Evolutionary conservation across 441 rosid genomes (phyloP).

Genomic region (Eutrema salsugineum): DNA sequence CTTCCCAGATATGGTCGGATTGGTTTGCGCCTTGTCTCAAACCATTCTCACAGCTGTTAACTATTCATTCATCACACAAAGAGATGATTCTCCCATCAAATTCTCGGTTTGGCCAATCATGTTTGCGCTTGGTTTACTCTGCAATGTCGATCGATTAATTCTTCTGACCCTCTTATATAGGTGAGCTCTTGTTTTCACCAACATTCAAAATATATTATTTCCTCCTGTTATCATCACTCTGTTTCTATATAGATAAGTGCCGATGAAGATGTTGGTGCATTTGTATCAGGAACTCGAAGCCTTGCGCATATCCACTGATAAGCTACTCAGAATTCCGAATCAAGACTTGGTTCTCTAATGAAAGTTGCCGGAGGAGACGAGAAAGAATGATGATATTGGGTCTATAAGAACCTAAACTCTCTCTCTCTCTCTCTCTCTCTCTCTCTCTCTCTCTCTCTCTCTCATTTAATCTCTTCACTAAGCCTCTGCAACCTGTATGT

Average conservation of each 20-base stretch:
- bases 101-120: constrained; percentile 23
- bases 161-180: too few species aligned
- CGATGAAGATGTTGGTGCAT: too few species aligned
- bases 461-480: neutral
- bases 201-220: too few species aligned
- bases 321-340: too few species aligned
- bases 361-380: too few species aligned
- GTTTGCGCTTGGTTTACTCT: constrained; percentile 22
- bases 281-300: too few species aligned
- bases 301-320: too few species aligned
- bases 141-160: too few species aligned
- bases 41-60: constrained; percentile 10
- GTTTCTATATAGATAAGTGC: too few species aligned
- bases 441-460: neutral
- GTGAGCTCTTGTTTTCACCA: too few species aligned
- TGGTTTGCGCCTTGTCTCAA: constrained; percentile 22
- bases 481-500: neutral
- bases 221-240: too few species aligned
- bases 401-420: neutral
- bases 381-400: neutral
- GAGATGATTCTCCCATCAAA: constrained; percentile 9
- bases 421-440: neutral
- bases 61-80: constrained; percentile 9
- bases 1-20: constrained; percentile 21
- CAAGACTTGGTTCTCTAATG: too few species aligned